Percentiles rank a stretch among this genome's conserved stretches.
Evolutionary conservation across 371 early-diverging fungal genomes (phyloP).

Genomic region (Mucor racemosus): DNA sequence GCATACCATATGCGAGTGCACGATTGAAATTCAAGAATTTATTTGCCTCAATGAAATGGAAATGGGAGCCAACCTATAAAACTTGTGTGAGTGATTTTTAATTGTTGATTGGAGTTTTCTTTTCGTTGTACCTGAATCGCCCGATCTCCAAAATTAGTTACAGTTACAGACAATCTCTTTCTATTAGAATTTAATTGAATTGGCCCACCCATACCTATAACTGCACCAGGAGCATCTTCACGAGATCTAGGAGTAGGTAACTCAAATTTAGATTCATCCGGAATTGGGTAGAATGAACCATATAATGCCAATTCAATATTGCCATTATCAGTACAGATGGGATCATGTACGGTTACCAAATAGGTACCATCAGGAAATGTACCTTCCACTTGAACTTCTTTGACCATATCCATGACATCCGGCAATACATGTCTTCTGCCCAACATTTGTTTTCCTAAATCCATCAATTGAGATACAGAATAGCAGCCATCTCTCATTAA

Average conservation of each 20-base stretch:
- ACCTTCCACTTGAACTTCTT: conserved; percentile 89
- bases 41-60: conserved; percentile 93
- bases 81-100: neutral
- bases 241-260: conserved; percentile 28
- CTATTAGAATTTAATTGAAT: conserved; percentile 79
- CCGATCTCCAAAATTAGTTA: conserved; percentile 91
- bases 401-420: conserved; percentile 68
- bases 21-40: conserved; percentile 82
- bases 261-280: conserved; percentile 62
- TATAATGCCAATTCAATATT: conserved; percentile 83
- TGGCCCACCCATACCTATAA: conserved; percentile 64
- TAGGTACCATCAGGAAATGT: conserved; percentile 92
- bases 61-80: conserved; percentile 84
- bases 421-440: conserved; percentile 86
- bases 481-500: conserved; percentile 87
- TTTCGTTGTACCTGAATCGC: conserved; percentile 70
- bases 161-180: conserved; percentile 65
- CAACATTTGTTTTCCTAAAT: conserved; percentile 83
- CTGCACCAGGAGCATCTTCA: conserved; percentile 64
- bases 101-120: neutral
- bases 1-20: conserved; percentile 76
- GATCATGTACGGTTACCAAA: conserved; percentile 89
- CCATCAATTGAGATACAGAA: conserved; percentile 88
- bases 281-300: conserved; percentile 84
- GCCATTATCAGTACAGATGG: conserved; percentile 81